Evolutionary conservation across 768 basidiomycete genomes (phyloP), one percentile per base, ranked within the genome.

Genomic region (Mycena vitilis): DNA sequence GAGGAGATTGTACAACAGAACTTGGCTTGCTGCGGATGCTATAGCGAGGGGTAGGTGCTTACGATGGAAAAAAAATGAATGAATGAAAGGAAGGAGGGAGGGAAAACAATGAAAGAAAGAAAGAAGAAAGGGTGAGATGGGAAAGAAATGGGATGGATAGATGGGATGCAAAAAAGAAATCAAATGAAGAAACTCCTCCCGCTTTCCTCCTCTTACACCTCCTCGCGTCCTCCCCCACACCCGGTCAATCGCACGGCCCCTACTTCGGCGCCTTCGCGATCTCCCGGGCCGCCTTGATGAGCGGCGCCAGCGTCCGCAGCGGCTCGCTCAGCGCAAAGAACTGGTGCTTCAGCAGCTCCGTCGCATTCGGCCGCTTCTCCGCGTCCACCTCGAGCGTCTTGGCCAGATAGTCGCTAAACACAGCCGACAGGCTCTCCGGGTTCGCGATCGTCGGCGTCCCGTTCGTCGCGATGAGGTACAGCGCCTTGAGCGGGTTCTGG

Each of bases 381-480:
- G 94, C 93, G 74, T 98, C 96, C 20, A 99, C 98, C 75, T 98
- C 96, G 53, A 99, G 83, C 11, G 92, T 91, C 80, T 92, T 90
- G 5, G 91, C 86, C 49, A 99, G 83, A 74, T 98, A 99, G 75
- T 98, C 95, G 61, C 88, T 90, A 83, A 99, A 99, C 18, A 93
- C 85, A 0, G 88, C 75, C 4, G 91, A 92, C 40, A 88, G 75
- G 68, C 85, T 87, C 78, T 88, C 86, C 11, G 96, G 96, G 78
- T 98, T 98, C 61, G 95, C 93, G 72, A 99, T 95, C 60, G 92
- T 93, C 0, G 98, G 98, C 25, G 97, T 99, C 34, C 98, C 97
- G 73, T 98, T 98, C 11, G 97, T 99, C 2, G 97, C 97, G 74
- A 99, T 99, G 55, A 99, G 88, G 79, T 99, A 99, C 51, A 99